Evolutionary conservation across 768 basidiomycete species (phyloP).

Genomic region (Leccinum disarticulatum): DNA sequence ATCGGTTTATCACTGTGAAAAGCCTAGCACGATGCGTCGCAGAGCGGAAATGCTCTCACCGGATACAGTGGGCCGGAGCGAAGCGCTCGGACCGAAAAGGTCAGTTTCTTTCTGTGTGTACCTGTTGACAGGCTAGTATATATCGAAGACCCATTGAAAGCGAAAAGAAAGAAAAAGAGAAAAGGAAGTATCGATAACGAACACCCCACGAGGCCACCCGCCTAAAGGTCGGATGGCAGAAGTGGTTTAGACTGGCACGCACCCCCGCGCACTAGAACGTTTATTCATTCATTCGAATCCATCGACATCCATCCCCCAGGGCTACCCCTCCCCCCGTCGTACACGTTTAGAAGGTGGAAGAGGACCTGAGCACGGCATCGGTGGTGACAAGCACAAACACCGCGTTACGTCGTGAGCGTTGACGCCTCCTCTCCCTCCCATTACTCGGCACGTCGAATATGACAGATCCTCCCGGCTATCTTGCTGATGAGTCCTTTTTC

Average conservation of each 20-base stretch:
- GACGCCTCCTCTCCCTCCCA: neutral
- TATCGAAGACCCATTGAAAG: neutral
- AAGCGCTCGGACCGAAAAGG: neutral
- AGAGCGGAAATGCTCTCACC: neutral
- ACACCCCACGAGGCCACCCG: slow-evolving; percentile 13
- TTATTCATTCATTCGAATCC: neutral
- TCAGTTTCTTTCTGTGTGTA: neutral
- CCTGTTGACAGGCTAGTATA: neutral
- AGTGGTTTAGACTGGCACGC: slow-evolving; percentile 2
- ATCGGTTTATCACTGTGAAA: slow-evolving; percentile 17
- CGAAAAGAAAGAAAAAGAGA: neutral
- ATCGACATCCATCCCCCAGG: neutral
- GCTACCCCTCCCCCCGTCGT: neutral
- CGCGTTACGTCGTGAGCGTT: neutral
- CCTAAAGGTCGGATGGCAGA: neutral
- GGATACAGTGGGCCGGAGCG: neutral
- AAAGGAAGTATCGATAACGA: neutral
- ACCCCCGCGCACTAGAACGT: neutral
- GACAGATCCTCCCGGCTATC: neutral
- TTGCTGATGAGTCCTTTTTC: neutral
- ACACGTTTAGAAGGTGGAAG: slow-evolving; percentile 6
- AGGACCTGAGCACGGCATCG: slow-evolving; percentile 3
- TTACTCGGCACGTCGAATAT: neutral
- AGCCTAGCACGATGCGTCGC: too few species aligned
- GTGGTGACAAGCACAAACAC: slow-evolving; percentile 5